phyloP scores from a whole-genome alignment of 2,329 filamentous ascomycete species.

The Pseudogymnoascus sp. region DNA sequence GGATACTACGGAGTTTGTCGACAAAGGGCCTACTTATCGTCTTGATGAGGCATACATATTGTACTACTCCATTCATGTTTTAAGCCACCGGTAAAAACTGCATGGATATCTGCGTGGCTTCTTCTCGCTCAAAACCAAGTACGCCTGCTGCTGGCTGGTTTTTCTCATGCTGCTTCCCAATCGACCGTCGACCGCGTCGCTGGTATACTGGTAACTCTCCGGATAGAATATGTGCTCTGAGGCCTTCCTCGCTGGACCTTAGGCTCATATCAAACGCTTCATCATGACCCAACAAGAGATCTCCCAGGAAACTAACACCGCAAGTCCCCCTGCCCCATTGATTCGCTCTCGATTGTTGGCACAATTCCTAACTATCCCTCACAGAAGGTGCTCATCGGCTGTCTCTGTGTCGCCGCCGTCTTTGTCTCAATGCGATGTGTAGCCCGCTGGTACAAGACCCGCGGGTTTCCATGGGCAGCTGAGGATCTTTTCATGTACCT shows the following conservation, averaged over 20 bases:
- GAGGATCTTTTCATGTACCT: conserved; percentile 15
- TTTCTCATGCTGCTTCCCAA: neutral
- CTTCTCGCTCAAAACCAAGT: neutral
- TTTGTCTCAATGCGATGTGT: conserved; percentile 12
- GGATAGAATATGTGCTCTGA: neutral
- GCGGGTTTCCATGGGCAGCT: conserved; percentile 10
- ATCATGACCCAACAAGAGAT: neutral
- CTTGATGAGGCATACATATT: neutral
- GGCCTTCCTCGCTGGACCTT: neutral
- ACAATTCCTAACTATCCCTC: neutral
- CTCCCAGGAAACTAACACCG: neutral
- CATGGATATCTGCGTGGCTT: neutral
- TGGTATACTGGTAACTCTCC: neutral
- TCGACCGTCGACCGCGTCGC: neutral
- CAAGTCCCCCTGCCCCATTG: neutral
- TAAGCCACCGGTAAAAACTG: neutral
- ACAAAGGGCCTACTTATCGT: neutral
- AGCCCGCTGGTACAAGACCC: conserved; percentile 14
- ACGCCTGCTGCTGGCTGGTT: neutral
- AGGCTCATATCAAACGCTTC: neutral
- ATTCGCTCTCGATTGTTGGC: neutral
- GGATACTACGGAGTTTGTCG: neutral
- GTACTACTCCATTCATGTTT: neutral
- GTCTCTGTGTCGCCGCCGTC: conserved; percentile 10
- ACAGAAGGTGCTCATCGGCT: conserved; percentile 15